Evolutionary conservation across 2,329 filamentous ascomycete species (phyloP), one percentile per base, ranked within the genome.

Genomic region (Trichophyton schoenleinii): DNA sequence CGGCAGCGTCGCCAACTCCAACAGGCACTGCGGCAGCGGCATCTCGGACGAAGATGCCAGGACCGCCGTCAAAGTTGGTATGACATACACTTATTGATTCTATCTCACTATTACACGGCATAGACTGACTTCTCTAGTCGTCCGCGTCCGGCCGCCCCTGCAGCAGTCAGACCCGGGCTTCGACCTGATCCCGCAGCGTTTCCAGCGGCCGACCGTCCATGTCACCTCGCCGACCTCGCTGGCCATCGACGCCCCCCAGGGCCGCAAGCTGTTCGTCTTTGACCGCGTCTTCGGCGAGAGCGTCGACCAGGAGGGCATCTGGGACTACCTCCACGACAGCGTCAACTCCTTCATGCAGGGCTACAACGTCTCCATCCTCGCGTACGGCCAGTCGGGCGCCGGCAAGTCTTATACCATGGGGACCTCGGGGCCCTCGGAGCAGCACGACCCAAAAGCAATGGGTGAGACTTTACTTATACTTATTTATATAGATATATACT

Each of bases 321-420:
- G 92, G 89, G 88, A 96, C 55, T 99, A 99, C 70, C 79, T 99
- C 57, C 84, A 84, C 64, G 94, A 99, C 67, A 95, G 91, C 68
- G 88, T 97, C 67, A 84, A 81, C 68, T 89, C 91, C 1, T 99
- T 99, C 68, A 79, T 94, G 0, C 90, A 96, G 71, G 94, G 94
- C 60, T 99, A 97, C 82, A 99, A 99, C 83, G 94, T 99, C 62
- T 99, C 94, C 2, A 84, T 99, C 58, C 79, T 99, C 68, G 94
- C 94, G 57, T 99, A 99, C 70, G 94, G 94, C 66, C 94, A 99
- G 78, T 99, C 94, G 31, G 94, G 94, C 61, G 91, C 94, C 9
- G 94, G 94, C 68, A 99, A 99, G 77, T 97, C 92, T 2, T 97
- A 95, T 72, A 99, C 94, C 0, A 99, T 99, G 94, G 94, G 94